Base-by-base conservation (phyloP, 768 basidiomycete species). In the Crassisporium funariophilum region DNA sequence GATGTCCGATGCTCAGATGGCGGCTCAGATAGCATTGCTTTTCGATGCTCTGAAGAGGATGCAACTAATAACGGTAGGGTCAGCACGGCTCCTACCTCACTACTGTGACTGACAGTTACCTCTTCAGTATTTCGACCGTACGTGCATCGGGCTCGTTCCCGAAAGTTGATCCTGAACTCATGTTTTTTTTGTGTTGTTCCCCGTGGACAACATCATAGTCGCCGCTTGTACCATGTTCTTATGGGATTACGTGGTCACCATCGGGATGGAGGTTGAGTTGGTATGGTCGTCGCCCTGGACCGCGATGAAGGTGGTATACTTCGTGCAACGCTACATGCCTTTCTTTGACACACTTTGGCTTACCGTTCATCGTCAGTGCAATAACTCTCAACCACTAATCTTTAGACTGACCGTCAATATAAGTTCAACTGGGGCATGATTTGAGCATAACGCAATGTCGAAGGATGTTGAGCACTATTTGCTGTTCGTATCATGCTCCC, bases 321-420 rank as follows among this genome's bases (percentile, higher is more conserved):
- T 54, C 8, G 17, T 54, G 19, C 53, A 54, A 25, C 39, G 53
- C 4, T 54, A 54, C 37, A 41, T 54, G 4, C 53, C 53, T 24
- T 50, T 54, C 24, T 11, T 44, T 1, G 53, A 54, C 16, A 44
- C 48, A 3, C 44, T 46, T n/a, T 49, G 35, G 7, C 35, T 54
- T 5, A 33, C 35, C 13, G 35, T 50, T 9, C 47, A 46, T 35
- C 48, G 53, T 54, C 16, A 50, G 48, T 35, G 19, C 20, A 17
- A 8, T 10, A n/a, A 19, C 8, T 17, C n/a, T 38, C 11, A 12
- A 9, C n/a, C 38, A 21, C 17, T 22, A 12, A 12, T 4, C 13
- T 27, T 43, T 19, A 22, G 11, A 21, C 40, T 46, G 8, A 37
- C 19, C 8, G 7, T 17, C 16, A 21, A 15, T 36, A 3, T 9